A percentile compares a stretch with the other conserved stretches of the same genome.
These are phyloP conservation scores for Vitis amurensis DNA, from an alignment of 164 flowering plant genomes.

Conservation along the genomic window DNA sequence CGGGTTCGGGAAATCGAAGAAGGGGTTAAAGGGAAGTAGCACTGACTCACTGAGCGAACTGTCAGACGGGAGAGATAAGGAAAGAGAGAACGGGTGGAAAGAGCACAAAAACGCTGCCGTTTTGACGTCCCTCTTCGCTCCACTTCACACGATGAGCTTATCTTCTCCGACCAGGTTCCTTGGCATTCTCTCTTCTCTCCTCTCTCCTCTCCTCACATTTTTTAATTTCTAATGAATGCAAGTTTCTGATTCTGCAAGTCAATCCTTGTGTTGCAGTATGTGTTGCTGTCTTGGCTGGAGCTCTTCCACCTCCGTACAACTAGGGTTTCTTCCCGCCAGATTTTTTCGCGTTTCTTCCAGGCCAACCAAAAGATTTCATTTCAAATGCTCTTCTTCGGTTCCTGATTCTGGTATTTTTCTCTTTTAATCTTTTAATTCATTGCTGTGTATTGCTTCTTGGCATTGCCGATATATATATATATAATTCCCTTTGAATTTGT, in stretches of 20 bases:
- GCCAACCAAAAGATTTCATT: conserved; percentile 8
- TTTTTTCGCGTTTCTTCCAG: conserved; percentile 1
- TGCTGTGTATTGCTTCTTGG: background rate
- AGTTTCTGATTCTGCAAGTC: background rate
- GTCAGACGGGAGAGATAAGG: background rate
- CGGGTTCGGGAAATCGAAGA: too few relatives aligned
- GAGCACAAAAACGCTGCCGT: background rate
- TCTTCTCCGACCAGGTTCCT: conserved; percentile 24
- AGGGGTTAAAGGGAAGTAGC: too few relatives aligned
- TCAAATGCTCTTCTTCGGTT: conserved; percentile 22
- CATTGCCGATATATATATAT: background rate
- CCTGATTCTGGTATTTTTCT: conserved; percentile 4
- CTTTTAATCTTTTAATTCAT: background rate
- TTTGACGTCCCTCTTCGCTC: background rate
- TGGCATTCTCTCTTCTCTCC: too few relatives aligned
- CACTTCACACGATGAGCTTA: conserved; percentile 13
- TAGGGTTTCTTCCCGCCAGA: conserved; percentile 16
- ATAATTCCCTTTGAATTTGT: too few relatives aligned
- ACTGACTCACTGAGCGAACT: too few relatives aligned
- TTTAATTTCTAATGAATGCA: too few relatives aligned
- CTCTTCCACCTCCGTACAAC: conserved; percentile 34
- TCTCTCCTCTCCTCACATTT: too few relatives aligned
- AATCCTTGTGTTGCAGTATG: conserved; percentile 17
- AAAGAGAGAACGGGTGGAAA: background rate
- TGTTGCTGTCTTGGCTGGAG: conserved; percentile 41